Conservation (phyloP, 1,284 basidiomycete genomes). For the Jaminaea rosea region DNA sequence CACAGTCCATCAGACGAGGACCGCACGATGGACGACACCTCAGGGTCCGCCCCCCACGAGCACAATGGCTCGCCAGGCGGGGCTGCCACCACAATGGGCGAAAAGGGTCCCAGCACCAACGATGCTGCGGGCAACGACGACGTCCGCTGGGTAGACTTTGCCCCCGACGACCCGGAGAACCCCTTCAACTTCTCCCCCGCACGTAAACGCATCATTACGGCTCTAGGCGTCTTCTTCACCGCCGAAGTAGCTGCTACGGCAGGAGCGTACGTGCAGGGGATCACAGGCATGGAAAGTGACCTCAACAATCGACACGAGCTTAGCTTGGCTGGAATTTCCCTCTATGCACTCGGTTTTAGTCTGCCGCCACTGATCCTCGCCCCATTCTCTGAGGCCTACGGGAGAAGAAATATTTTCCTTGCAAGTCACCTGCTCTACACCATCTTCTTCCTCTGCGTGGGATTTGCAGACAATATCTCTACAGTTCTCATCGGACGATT, state of each 20-base stretch:
- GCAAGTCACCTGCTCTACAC: conserved; percentile 54
- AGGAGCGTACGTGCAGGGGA: conserved; percentile 54
- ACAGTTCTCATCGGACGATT: conserved; percentile 63
- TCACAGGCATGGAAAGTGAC: conserved; percentile 59
- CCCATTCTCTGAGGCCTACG: conserved; percentile 69
- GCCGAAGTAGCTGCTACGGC: conserved; percentile 52
- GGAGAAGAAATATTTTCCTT: conserved; percentile 62
- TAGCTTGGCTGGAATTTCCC: conserved; percentile 56
- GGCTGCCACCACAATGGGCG: no score
- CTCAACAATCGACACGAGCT: conserved; percentile 55
- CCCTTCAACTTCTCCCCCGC: conserved; percentile 54
- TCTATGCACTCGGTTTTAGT: conserved; percentile 57
- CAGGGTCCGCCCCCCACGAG: no score
- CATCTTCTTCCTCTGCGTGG: conserved; percentile 27
- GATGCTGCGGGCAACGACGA: conserved; percentile 3
- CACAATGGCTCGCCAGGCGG: no score
- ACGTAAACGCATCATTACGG: conserved; percentile 58
- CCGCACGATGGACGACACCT: no score
- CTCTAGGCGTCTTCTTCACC: conserved; percentile 54
- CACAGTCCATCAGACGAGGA: no score
- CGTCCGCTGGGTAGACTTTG: conserved; percentile 55
- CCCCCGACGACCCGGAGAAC: conserved; percentile 53
- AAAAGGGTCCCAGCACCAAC: no score
- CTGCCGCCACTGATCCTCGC: conserved; percentile 58
- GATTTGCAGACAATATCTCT: conserved; percentile 57